phyloP scores from a whole-genome alignment of 2,329 filamentous ascomycete genomes.

The Apiospora pterosperma region DNA sequence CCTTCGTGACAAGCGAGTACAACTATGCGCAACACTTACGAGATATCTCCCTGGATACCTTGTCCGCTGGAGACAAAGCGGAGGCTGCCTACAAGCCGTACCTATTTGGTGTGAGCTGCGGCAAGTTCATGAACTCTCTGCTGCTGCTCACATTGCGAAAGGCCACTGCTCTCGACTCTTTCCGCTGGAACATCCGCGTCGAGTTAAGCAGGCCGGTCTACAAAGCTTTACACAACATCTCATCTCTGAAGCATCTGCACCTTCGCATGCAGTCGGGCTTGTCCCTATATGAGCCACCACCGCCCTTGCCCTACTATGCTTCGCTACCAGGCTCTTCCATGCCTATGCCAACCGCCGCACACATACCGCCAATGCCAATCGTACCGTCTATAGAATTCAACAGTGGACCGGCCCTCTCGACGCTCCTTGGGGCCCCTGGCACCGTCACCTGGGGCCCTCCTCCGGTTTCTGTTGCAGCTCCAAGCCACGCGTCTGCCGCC shows the following conservation, averaged over 20 bases:
- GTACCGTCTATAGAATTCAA: background rate
- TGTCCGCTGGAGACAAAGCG: constrained; percentile 49
- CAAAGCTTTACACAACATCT: constrained; percentile 51
- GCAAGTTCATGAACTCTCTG: constrained; percentile 62
- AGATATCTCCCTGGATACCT: constrained; percentile 53
- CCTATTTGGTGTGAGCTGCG: constrained; percentile 51
- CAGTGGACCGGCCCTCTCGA: background rate
- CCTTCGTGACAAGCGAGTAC: constrained; percentile 61
- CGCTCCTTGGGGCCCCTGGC: constrained; percentile 6
- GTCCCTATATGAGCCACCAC: constrained; percentile 50
- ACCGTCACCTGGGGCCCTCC: constrained; percentile 7
- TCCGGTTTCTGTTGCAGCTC: constrained; percentile 24
- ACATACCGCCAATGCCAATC: background rate
- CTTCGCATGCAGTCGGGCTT: constrained; percentile 56
- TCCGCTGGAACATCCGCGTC: constrained; percentile 63
- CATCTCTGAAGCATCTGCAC: constrained; percentile 50
- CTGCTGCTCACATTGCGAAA: constrained; percentile 54
- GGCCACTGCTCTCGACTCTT: constrained; percentile 51
- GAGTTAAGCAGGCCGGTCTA: constrained; percentile 59
- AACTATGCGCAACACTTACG: constrained; percentile 58
- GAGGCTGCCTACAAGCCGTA: constrained; percentile 53
- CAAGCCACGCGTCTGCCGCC: constrained; percentile 27
- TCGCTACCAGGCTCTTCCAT: background rate
- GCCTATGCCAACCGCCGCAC: constrained; percentile 1
- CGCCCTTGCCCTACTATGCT: constrained; percentile 37